phyloP scores from a whole-genome alignment of 257 asterid species.

The Nicotiana benthamiana region DNA sequence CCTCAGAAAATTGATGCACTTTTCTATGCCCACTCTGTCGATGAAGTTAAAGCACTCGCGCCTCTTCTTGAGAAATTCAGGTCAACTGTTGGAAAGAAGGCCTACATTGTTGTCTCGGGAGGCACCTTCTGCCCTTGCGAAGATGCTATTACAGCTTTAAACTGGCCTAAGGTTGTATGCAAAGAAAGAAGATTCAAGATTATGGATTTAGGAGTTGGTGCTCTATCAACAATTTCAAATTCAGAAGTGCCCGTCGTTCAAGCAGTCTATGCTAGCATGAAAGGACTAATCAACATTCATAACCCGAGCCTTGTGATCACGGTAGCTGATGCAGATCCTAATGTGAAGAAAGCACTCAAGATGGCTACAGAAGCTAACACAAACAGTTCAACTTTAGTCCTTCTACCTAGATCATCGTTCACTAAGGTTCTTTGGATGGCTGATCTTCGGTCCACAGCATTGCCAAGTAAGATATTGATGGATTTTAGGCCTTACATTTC shows the following conservation, averaged over 20 bases:
- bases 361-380: slow-evolving; percentile 51
- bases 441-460: slow-evolving; percentile 74
- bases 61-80: slow-evolving; percentile 86
- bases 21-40: slow-evolving; percentile 70
- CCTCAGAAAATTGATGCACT: slow-evolving; percentile 89
- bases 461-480: slow-evolving; percentile 53
- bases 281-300: slow-evolving; percentile 75
- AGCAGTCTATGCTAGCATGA: slow-evolving; percentile 80
- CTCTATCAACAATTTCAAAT: slow-evolving; percentile 45
- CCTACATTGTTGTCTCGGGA: slow-evolving; percentile 77
- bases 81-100: slow-evolving; percentile 67
- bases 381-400: slow-evolving; percentile 43
- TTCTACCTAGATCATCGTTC: slow-evolving; percentile 56
- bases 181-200: slow-evolving; percentile 85
- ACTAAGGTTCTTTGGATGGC: slow-evolving; percentile 85
- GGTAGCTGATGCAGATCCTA: slow-evolving; percentile 48
- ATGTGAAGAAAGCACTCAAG: slow-evolving; percentile 68
- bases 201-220: slow-evolving; percentile 67
- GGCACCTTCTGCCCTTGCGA: slow-evolving; percentile 82
- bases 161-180: slow-evolving; percentile 77
- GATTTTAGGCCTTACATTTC: neutral
- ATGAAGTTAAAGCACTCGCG: slow-evolving; percentile 65
- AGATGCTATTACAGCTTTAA: slow-evolving; percentile 55
- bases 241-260: slow-evolving; percentile 81
- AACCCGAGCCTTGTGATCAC: slow-evolving; percentile 76